Conservation (phyloP, 1,284 basidiomycete species). For the Apiotrichum montevideense region DNA sequence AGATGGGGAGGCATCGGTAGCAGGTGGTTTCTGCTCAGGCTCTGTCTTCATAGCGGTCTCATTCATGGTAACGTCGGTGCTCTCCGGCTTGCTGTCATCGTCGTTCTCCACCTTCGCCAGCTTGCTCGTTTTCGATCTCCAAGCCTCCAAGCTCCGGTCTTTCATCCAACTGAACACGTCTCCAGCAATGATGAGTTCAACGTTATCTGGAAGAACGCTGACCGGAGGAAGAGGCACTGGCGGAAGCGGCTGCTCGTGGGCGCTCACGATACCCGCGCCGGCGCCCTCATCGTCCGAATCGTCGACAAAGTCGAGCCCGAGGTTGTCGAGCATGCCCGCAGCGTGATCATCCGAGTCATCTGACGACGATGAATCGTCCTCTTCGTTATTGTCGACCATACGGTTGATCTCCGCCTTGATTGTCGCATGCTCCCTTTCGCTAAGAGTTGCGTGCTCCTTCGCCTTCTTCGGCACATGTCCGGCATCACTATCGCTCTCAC, state of each 20-base stretch:
- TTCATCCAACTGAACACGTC: constrained; percentile 47
- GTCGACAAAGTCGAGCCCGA: constrained; percentile 22
- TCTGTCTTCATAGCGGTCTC: neutral
- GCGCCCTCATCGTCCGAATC: constrained; percentile 25
- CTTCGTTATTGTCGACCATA: constrained; percentile 14
- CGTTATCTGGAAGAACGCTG: constrained; percentile 32
- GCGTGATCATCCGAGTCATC: constrained; percentile 21
- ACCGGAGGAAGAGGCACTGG: constrained; percentile 41
- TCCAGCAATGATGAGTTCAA: constrained; percentile 41
- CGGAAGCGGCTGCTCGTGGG: constrained; percentile 44
- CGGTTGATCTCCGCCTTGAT: constrained; percentile 27
- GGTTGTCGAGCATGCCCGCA: constrained; percentile 6
- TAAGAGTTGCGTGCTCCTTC: constrained; percentile 16
- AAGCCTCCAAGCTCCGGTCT: constrained; percentile 36
- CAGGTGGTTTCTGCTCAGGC: too few species aligned
- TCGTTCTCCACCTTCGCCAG: constrained; percentile 17
- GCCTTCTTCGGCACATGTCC: neutral
- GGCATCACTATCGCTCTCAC: constrained; percentile 14
- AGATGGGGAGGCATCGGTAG: too few species aligned
- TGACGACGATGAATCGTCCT: constrained; percentile 11
- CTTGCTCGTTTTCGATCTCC: constrained; percentile 23
- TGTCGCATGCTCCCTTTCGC: constrained; percentile 20
- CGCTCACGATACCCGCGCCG: constrained; percentile 28
- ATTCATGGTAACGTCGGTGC: neutral
- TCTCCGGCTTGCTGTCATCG: neutral